phyloP scores from a whole-genome alignment of 2,329 filamentous ascomycete species.

The Neonectria faginata region DNA sequence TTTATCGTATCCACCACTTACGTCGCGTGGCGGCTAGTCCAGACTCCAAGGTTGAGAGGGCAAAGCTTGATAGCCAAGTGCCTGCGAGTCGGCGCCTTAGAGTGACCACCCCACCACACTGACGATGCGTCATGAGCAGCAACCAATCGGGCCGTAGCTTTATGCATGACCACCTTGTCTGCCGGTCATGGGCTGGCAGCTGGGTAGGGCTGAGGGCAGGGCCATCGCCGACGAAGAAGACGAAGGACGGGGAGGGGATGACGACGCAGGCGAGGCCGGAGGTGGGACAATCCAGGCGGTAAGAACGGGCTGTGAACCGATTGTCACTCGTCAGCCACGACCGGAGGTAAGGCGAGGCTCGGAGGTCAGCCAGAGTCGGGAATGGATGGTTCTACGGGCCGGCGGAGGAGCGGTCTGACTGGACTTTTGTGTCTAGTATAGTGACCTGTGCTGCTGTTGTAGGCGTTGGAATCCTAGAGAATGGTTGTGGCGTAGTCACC shows the following conservation, averaged over 20 bases:
- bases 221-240: not conserved
- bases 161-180: slow-evolving; percentile 24
- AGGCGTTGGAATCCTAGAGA: slow-evolving; percentile 13
- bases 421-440: not conserved
- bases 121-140: slow-evolving; percentile 13
- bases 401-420: slow-evolving; percentile 23
- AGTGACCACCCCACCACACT: slow-evolving; percentile 15
- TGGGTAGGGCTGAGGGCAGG: slow-evolving; percentile 20
- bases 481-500: slow-evolving; percentile 16
- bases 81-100: slow-evolving; percentile 5
- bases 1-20: not conserved
- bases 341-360: not conserved
- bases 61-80: not conserved
- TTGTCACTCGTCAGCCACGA: slow-evolving; percentile 1
- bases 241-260: not conserved
- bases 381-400: slow-evolving; percentile 16
- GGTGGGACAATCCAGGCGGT: not conserved
- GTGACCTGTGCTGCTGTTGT: slow-evolving; percentile 10
- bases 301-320: not conserved
- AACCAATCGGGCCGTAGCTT: slow-evolving; percentile 23
- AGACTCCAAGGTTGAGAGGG: not conserved
- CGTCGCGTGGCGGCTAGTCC: not conserved
- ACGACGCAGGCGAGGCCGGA: not conserved
- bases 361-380: slow-evolving; percentile 13
- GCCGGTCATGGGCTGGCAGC: slow-evolving; percentile 17